These are phyloP conservation scores for Typha latifolia DNA, from an alignment of 176 grass and related monocot species.

Conservation along the genomic window DNA sequence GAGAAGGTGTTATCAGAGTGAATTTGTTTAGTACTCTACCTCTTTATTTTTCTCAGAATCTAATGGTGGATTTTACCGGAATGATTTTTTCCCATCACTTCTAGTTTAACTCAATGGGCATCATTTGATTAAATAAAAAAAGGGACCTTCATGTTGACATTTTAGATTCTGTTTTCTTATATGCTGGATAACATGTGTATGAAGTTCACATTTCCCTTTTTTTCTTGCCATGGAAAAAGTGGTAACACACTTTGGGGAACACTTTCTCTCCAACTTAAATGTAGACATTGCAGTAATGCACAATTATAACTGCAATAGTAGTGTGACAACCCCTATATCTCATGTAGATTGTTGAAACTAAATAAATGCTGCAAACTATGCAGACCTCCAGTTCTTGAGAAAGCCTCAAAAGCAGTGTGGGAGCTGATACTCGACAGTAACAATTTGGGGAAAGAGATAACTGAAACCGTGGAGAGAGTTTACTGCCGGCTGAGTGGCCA, in stretches of 20 bases:
- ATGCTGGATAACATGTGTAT: too few relatives aligned
- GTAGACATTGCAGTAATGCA: not conserved
- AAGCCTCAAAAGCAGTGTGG: slow-evolving; percentile 89
- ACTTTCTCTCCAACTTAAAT: not conserved
- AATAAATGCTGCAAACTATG: slow-evolving; percentile 7
- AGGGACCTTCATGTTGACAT: not conserved
- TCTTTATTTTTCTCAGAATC: too few relatives aligned
- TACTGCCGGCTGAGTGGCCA: slow-evolving; percentile 57
- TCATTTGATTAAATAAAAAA: not conserved
- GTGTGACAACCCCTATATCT: too few relatives aligned
- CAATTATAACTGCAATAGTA: too few relatives aligned
- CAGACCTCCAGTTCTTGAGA: slow-evolving; percentile 92
- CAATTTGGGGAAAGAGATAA: slow-evolving; percentile 79
- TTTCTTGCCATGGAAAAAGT: not conserved
- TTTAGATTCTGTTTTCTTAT: not conserved
- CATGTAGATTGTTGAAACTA: not conserved
- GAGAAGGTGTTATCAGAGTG: not conserved
- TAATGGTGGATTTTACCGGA: too few relatives aligned
- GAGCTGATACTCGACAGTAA: slow-evolving; percentile 70
- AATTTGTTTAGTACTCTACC: not conserved
- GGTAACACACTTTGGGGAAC: not conserved
- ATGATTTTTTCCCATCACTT: too few relatives aligned
- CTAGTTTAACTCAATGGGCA: too few relatives aligned
- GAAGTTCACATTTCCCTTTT: too few relatives aligned
- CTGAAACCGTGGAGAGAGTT: slow-evolving; percentile 71